These are phyloP conservation scores for Chytriomyces hyalinus DNA, from an alignment of 192 early-diverging fungal species.

Conservation along the genomic window DNA sequence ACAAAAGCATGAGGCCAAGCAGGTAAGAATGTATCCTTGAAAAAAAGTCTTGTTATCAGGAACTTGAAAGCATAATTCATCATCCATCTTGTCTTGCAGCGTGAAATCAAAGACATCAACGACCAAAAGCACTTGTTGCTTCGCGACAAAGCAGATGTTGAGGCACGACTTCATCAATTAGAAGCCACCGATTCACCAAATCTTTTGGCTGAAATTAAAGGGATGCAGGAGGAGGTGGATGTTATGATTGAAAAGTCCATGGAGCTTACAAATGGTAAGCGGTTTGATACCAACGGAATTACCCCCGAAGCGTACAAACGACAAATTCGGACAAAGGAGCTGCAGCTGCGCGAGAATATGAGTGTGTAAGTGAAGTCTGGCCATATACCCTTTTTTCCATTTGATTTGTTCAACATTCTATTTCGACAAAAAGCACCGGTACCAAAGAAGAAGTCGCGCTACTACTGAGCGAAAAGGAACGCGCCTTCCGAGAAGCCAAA, in stretches of 20 bases:
- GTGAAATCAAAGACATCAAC: not conserved
- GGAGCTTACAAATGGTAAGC: conserved; percentile 15
- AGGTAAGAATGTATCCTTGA: not conserved
- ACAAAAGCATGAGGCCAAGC: conserved; percentile 6
- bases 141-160: not conserved
- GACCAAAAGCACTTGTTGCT: not conserved
- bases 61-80: not conserved
- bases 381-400: not conserved
- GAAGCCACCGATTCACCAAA: not conserved
- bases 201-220: not conserved
- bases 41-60: not conserved
- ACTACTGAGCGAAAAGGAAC: not conserved
- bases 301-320: not conserved
- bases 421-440: conserved; percentile 12
- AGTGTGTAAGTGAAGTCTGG: conserved; percentile 13
- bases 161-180: not conserved
- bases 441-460: conserved; percentile 14
- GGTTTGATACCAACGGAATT: not conserved
- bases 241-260: not conserved
- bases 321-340: not conserved
- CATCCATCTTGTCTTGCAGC: not conserved
- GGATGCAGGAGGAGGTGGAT: not conserved
- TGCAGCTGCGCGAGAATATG: conserved; percentile 7
- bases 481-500: conserved; percentile 22
- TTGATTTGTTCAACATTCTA: not conserved